Conservation (phyloP, 2,329 filamentous ascomycete genomes). For the Hypoxylon sp. region DNA sequence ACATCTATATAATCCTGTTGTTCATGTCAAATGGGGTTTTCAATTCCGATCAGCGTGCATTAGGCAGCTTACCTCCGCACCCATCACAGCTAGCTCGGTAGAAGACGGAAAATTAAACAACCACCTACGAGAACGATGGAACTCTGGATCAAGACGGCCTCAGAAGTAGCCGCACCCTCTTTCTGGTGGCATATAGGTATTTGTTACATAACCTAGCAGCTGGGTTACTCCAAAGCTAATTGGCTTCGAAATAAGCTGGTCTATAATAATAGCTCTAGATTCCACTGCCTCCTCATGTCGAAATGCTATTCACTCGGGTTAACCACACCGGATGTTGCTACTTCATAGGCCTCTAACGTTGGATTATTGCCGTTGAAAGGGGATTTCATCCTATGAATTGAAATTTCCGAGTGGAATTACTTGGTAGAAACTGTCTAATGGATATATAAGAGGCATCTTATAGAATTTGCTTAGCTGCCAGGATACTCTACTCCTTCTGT, state of each 20-base stretch:
- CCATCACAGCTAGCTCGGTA: constrained; percentile 23
- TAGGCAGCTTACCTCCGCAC: constrained; percentile 29
- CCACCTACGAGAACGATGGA: constrained; percentile 17
- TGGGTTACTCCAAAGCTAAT: constrained; percentile 1
- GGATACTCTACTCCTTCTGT: neutral
- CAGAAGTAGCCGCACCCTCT: constrained; percentile 5
- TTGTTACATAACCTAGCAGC: constrained; percentile 11
- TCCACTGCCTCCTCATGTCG: neutral
- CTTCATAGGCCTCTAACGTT: neutral
- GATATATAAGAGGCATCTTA: neutral
- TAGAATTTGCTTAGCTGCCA: neutral
- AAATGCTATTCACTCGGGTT: constrained; percentile 2
- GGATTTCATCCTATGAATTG: neutral
- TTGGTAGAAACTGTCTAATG: neutral
- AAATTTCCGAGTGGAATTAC: neutral
- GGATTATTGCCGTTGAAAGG: neutral
- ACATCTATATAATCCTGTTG: constrained; percentile 5
- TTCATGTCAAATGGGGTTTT: constrained; percentile 1
- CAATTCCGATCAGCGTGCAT: constrained; percentile 20
- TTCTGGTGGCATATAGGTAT: constrained; percentile 24
- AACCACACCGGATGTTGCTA: constrained; percentile 18
- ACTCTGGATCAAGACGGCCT: constrained; percentile 18
- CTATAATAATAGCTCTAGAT: constrained; percentile 11
- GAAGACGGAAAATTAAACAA: constrained; percentile 14
- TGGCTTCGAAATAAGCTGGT: constrained; percentile 3